These are phyloP conservation scores for Prunus yedoensis DNA, from an alignment of 331 rosid species.

Conservation along the genomic window DNA sequence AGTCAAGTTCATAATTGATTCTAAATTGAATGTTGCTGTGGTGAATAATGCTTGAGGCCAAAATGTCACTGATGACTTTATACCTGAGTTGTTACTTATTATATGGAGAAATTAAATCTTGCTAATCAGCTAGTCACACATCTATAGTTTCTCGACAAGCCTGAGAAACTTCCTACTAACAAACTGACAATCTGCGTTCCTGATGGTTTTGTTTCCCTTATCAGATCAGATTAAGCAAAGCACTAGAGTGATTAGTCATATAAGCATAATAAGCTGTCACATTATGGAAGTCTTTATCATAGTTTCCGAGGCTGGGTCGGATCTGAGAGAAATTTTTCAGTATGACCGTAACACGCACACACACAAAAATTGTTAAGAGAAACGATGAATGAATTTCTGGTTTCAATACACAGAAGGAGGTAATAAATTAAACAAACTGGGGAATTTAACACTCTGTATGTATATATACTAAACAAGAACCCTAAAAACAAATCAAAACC, in stretches of 20 bases:
- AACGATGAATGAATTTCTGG: not conserved
- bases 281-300: conserved; percentile 31
- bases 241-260: conserved; percentile 15
- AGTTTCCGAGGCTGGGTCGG: too few species aligned
- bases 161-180: conserved; percentile 25
- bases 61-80: conserved; percentile 12
- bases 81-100: not conserved
- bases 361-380: not conserved
- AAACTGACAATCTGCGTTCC: not conserved
- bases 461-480: conserved; percentile 10
- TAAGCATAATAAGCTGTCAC: conserved; percentile 8
- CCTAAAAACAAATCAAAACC: conserved; percentile 27
- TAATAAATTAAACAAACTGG: not conserved
- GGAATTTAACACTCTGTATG: conserved; percentile 1
- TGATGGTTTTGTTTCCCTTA: not conserved
- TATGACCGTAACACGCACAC: not conserved
- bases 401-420: not conserved
- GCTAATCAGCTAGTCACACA: conserved; percentile 27
- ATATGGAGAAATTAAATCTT: not conserved
- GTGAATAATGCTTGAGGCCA: conserved; percentile 14
- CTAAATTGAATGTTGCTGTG: conserved; percentile 17
- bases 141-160: not conserved
- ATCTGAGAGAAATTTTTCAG: too few species aligned
- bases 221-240: conserved; percentile 9
- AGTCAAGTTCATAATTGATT: conserved; percentile 5